phyloP scores from a whole-genome alignment of 192 early-diverging fungal genomes.

The Chytriomyces hyalinus region DNA sequence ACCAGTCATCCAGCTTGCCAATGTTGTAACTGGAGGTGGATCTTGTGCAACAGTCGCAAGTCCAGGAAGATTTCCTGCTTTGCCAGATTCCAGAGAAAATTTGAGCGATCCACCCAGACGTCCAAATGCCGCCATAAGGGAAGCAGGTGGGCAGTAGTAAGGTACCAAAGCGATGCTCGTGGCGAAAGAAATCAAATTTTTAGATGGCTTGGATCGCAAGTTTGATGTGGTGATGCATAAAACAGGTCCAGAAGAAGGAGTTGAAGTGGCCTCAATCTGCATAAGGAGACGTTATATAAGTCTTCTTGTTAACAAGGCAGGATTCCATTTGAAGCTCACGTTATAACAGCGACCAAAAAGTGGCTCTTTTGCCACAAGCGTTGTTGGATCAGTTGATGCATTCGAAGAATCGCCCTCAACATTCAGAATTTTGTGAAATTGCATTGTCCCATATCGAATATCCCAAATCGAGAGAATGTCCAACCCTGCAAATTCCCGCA shows the following conservation, averaged over 20 bases:
- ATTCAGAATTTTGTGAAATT: slow-evolving; percentile 20
- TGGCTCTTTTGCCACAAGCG: neutral
- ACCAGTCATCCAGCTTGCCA: slow-evolving; percentile 17
- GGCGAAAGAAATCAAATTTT: slow-evolving; percentile 10
- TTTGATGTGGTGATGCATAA: slow-evolving; percentile 26
- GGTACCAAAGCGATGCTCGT: slow-evolving; percentile 12
- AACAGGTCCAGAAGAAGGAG: slow-evolving; percentile 11
- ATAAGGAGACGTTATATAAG: neutral
- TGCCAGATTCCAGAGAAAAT: slow-evolving; percentile 2
- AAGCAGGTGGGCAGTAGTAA: slow-evolving; percentile 29
- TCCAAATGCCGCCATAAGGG: slow-evolving; percentile 29
- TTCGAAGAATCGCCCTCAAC: neutral
- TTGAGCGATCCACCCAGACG: neutral
- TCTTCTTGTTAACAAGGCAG: neutral
- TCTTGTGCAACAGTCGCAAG: slow-evolving; percentile 29
- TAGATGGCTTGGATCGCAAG: slow-evolving; percentile 10
- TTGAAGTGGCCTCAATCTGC: slow-evolving; percentile 19
- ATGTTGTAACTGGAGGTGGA: slow-evolving; percentile 1
- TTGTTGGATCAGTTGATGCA: neutral
- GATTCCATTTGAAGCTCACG: neutral
- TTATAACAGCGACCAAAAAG: slow-evolving; percentile 14
- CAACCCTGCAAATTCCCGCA: neutral
- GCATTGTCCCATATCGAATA: slow-evolving; percentile 26
- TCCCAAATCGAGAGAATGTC: slow-evolving; percentile 36
- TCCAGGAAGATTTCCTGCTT: neutral